These are phyloP conservation scores for Penicillium daleae DNA, from an alignment of 495 filamentous ascomycete genomes.

Conservation along the genomic window DNA sequence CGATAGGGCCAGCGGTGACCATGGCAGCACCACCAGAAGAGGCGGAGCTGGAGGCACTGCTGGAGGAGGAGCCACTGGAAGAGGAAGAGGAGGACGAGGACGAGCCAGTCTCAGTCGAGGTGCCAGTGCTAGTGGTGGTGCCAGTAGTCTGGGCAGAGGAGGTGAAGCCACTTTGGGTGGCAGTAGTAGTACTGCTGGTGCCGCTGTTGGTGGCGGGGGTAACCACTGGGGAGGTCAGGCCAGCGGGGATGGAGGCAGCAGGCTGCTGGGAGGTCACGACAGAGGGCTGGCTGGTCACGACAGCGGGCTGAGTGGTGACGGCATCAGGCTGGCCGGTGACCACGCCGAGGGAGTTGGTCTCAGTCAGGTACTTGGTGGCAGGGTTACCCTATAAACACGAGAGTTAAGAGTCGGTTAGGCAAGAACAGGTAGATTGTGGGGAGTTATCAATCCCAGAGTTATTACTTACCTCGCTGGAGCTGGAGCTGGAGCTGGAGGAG, in stretches of 20 bases:
- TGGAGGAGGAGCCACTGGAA: conserved; percentile 24
- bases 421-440: too few species aligned
- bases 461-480: conserved; percentile 27
- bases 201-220: conserved; percentile 11
- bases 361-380: conserved; percentile 45
- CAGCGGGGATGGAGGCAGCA: conserved; percentile 54
- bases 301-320: conserved; percentile 47
- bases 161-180: conserved; percentile 13
- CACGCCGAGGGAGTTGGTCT: conserved; percentile 60
- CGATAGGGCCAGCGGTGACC: conserved; percentile 43
- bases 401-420: neutral
- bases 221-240: conserved; percentile 37
- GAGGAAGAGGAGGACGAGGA: conserved; percentile 14
- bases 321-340: conserved; percentile 54
- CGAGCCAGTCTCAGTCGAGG: conserved; percentile 28
- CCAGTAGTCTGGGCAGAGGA: conserved; percentile 14
- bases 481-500: conserved; percentile 6
- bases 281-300: conserved; percentile 46
- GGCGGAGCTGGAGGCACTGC: conserved; percentile 28
- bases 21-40: conserved; percentile 40
- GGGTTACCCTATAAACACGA: conserved; percentile 38
- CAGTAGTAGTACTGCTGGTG: conserved; percentile 17
- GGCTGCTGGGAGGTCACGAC: conserved; percentile 48
- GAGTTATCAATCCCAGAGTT: too few species aligned
- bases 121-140: conserved; percentile 22